Conservation (phyloP, 2,329 filamentous ascomycete genomes). For the Fusarium guadeloupense region DNA sequence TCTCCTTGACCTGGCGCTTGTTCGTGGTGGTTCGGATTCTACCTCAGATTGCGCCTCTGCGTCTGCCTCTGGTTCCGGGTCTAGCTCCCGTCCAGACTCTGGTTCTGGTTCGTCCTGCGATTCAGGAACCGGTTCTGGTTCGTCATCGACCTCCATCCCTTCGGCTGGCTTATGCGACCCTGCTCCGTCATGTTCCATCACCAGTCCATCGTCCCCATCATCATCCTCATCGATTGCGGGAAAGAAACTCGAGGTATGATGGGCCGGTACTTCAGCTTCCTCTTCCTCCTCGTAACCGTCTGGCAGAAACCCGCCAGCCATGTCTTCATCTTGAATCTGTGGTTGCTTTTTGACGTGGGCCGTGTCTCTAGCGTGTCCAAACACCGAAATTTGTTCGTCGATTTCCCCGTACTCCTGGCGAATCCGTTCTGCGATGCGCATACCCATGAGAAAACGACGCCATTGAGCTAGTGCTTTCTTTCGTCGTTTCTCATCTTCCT, state of each 20-base stretch:
- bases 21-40: constrained; percentile 10
- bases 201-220: constrained; percentile 46
- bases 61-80: background rate
- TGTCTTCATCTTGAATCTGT: constrained; percentile 56
- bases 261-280: constrained; percentile 44
- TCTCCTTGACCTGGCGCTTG: constrained; percentile 6
- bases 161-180: background rate
- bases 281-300: constrained; percentile 64
- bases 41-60: background rate
- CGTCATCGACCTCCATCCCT: background rate
- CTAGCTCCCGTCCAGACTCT: constrained; percentile 3
- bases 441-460: constrained; percentile 86
- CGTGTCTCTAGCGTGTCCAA: constrained; percentile 58
- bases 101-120: background rate
- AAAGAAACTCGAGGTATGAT: constrained; percentile 58
- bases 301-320: constrained; percentile 69
- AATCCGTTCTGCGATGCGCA: constrained; percentile 83
- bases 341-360: constrained; percentile 27
- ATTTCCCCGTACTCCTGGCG: constrained; percentile 77
- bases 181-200: constrained; percentile 45
- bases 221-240: constrained; percentile 57
- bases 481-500: constrained; percentile 84
- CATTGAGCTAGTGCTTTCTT: constrained; percentile 79
- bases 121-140: background rate
- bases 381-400: constrained; percentile 61